phyloP scores from a whole-genome alignment of 1,139 yeast genomes.

The Magnusiomyces fungicola region DNA sequence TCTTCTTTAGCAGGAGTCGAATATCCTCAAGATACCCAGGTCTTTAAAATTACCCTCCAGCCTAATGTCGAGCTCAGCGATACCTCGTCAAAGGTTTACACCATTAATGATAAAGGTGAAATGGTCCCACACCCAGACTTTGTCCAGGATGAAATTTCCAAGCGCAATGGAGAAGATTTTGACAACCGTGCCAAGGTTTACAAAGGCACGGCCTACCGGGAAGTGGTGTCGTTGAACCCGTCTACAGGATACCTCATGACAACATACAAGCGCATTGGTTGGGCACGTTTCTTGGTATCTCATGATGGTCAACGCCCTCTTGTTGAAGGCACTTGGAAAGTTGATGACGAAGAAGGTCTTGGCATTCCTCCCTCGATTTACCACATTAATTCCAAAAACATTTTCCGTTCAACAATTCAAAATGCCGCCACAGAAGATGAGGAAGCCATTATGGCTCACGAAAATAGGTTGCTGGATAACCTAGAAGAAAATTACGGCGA shows the following conservation, averaged over 20 bases:
- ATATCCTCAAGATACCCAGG: slow-evolving; percentile 23
- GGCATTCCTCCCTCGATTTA: slow-evolving; percentile 30
- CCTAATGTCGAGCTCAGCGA: slow-evolving; percentile 19
- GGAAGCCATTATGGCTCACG: slow-evolving; percentile 18
- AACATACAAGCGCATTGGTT: slow-evolving; percentile 27
- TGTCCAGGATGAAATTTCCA: slow-evolving; percentile 5
- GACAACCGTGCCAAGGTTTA: slow-evolving; percentile 14
- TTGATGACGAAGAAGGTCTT: slow-evolving; percentile 28
- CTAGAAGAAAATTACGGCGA: slow-evolving; percentile 8
- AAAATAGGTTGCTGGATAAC: slow-evolving; percentile 16
- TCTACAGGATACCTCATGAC: slow-evolving; percentile 18
- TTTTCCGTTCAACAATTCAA: slow-evolving; percentile 11
- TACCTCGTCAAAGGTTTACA: slow-evolving; percentile 14
- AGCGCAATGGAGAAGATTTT: background rate
- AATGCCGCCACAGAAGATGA: background rate
- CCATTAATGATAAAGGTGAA: slow-evolving; percentile 20
- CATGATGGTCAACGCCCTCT: slow-evolving; percentile 14
- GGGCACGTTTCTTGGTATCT: slow-evolving; percentile 30
- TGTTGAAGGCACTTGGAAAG: slow-evolving; percentile 31
- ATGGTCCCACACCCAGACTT: slow-evolving; percentile 23
- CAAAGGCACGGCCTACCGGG: slow-evolving; percentile 29
- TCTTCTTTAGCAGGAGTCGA: slow-evolving; percentile 18
- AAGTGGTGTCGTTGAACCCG: slow-evolving; percentile 18
- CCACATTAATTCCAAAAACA: slow-evolving; percentile 22
- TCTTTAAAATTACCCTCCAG: slow-evolving; percentile 26